These are phyloP conservation scores for Amanita brunnescens DNA, from an alignment of 768 basidiomycete species.

Conservation along the genomic window DNA sequence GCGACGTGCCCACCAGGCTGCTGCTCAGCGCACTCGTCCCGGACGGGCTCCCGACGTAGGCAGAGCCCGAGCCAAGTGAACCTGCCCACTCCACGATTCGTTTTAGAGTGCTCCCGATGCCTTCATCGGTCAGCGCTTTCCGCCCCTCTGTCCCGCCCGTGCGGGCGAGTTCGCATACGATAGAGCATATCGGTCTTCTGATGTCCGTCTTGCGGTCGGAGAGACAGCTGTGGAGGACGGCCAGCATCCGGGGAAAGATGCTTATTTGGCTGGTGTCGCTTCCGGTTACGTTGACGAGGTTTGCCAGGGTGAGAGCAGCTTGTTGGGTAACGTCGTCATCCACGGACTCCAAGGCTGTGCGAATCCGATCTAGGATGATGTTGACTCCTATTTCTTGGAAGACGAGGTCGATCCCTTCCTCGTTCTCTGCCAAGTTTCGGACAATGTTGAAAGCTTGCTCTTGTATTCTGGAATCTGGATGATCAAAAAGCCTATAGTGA, in stretches of 20 bases:
- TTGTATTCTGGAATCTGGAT: constrained; percentile 45
- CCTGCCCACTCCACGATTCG: constrained; percentile 33
- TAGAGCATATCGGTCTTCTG: constrained; percentile 51
- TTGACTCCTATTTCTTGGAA: constrained; percentile 42
- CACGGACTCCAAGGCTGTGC: constrained; percentile 37
- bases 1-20: constrained; percentile 19
- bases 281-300: constrained; percentile 64
- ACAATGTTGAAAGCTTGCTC: constrained; percentile 67
- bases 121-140: constrained; percentile 13
- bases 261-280: constrained; percentile 36
- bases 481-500: constrained; percentile 40
- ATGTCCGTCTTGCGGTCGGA: constrained; percentile 49
- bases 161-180: constrained; percentile 48
- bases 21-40: constrained; percentile 10
- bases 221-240: constrained; percentile 47
- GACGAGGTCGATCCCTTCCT: constrained; percentile 56
- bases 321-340: constrained; percentile 49
- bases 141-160: constrained; percentile 1
- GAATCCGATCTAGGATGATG: constrained; percentile 37
- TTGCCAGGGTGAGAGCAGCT: constrained; percentile 52
- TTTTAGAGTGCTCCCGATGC: constrained; percentile 31
- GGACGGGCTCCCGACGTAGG: constrained; percentile 1
- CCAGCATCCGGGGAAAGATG: constrained; percentile 41
- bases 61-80: background rate
- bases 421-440: constrained; percentile 58